Evolutionary conservation across 2,329 filamentous ascomycete genomes (phyloP), one percentile per base, ranked within the genome.

Genomic region (Chaetomium sp.): DNA sequence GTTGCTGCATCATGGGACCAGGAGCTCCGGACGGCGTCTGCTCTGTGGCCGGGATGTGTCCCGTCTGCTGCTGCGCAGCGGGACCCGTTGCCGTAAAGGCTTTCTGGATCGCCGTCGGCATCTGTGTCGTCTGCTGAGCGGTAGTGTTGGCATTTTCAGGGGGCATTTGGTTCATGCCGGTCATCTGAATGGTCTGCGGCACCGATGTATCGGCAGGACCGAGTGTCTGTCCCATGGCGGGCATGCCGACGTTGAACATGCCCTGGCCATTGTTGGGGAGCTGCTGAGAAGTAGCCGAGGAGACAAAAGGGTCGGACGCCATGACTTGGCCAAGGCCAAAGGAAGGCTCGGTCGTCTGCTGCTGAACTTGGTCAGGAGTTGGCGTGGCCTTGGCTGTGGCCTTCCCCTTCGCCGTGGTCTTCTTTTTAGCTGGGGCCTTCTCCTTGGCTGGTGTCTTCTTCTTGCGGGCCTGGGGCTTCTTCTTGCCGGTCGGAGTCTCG

Each of bases 251-350:
- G 21, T 23, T 29, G 35, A 62, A 49, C 25, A 58, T 33, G 53
- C 33, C 54, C n/a, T 49, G 58, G 35, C 45, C 58, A 33, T 49
- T 54, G 47, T 35, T 27, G 12, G 51, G 13, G 5, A 25, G 7
- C 16, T 57, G 53, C n/a, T 65, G 57, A 3, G 29, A 4, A 29
- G 21, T 7, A 4, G 35, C 13, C 31, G 49, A 60, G 13, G 25
- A 51, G n/a, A 60, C 12, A 31, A 65, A 62, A 6, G 64, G 64
- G 38, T 65, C 64, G 19, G 51, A 23, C 25, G 13, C 57, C 64
- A 51, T 60, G 50, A 35, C 33, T 29, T 66, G 64, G 10, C 60
- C 51, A 7, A 60, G 60, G 27, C 64, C 60, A 31, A 60, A 59
- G 2, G 60, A 55, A 21, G 50, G 9, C n/a, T n/a, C 38, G 5